A percentile compares a stretch with the other conserved stretches of the same genome.
Conservation (phyloP, 371 early-diverging fungal species). For the Mycotypha africana region DNA sequence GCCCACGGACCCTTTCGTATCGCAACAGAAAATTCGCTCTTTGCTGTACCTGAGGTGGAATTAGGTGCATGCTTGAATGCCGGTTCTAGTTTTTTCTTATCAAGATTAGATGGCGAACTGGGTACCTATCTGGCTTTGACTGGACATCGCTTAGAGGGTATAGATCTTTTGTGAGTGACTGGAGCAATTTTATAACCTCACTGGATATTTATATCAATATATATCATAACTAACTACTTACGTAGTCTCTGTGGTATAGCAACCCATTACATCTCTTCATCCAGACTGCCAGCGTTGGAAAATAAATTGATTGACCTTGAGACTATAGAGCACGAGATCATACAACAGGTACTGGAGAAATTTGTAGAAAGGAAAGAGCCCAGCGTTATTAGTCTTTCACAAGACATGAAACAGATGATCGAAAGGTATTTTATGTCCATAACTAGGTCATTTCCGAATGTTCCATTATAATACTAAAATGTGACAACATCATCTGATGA, state of each 20-base stretch:
- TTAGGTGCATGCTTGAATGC: slow-evolving; percentile 95
- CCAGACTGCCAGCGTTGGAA: slow-evolving; percentile 75
- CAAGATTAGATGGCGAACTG: slow-evolving; percentile 87
- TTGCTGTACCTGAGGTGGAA: slow-evolving; percentile 91
- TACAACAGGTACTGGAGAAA: slow-evolving; percentile 89
- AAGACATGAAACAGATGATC: too few species aligned
- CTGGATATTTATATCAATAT: too few species aligned
- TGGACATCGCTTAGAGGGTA: slow-evolving; percentile 76
- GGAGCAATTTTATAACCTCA: too few species aligned
- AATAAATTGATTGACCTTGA: slow-evolving; percentile 81
- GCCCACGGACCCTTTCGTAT: slow-evolving; percentile 90
- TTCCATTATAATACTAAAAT: too few species aligned
- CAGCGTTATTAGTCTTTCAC: too few species aligned
- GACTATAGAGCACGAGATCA: slow-evolving; percentile 74
- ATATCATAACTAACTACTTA: too few species aligned
- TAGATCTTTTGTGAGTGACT: slow-evolving; percentile 86
- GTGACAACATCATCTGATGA: too few species aligned
- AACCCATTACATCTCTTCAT: slow-evolving; percentile 92
- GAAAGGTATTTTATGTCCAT: too few species aligned
- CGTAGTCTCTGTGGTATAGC: slow-evolving; percentile 87
- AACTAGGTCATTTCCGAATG: too few species aligned
- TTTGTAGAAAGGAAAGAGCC: slow-evolving; percentile 64
- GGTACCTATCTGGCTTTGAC: slow-evolving; percentile 93
- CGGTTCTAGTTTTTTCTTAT: slow-evolving; percentile 90
- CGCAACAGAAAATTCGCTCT: slow-evolving; percentile 71